Evolutionary conservation across 805 yeast genomes (phyloP), one percentile per base, ranked within the genome.

Genomic region (Starmerella cellae): DNA sequence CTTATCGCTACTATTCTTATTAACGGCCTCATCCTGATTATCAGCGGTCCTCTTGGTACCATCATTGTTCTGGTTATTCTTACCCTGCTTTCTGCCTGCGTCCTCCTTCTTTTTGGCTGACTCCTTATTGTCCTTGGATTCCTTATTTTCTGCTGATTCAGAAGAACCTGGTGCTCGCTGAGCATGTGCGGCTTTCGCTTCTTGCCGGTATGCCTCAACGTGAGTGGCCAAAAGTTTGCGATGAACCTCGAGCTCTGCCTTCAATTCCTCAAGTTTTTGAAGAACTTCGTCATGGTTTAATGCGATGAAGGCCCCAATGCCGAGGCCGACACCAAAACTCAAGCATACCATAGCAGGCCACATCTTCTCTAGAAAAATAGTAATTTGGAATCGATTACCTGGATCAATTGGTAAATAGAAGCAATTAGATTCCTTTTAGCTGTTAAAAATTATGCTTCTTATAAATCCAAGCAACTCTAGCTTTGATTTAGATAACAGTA

Each of bases 291-390:
- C 55, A 37, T 47, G 26, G 39, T 44, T 26, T 24, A 42, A 38
- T 24, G 54, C 52, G 18, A 53, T 45, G 33, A 47, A 52, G 9
- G 48, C 41, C 14, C 55, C 55, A 6, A 44, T 45, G n/a, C 56
- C 56, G 2, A 54, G 29, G 30, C 29, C 31, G 14, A 20, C 39
- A 24, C 39, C 39, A 8, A 31, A 16, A 11, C 19, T 10, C 9
- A 31, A 17, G n/a, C n/a, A n/a, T n/a, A n/a, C n/a, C 34, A 31
- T 9, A 20, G 34, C 8, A 13, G 16, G 20, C 34, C 34, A 31
- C 34, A 31, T 31, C 28, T 9, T 24, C 13, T 8, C 28, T 8
- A 24, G 8, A 9, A 13, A 13, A 24, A 24, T 24, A 13, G 28
- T 24, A 24, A n/a, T n/a, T n/a, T n/a, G n/a, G n/a, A n/a, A n/a